A percentile compares a stretch with the other conserved stretches of the same genome.
phyloP scores from a whole-genome alignment of 169 alveolate species.

The Eimeria acervulina region DNA sequence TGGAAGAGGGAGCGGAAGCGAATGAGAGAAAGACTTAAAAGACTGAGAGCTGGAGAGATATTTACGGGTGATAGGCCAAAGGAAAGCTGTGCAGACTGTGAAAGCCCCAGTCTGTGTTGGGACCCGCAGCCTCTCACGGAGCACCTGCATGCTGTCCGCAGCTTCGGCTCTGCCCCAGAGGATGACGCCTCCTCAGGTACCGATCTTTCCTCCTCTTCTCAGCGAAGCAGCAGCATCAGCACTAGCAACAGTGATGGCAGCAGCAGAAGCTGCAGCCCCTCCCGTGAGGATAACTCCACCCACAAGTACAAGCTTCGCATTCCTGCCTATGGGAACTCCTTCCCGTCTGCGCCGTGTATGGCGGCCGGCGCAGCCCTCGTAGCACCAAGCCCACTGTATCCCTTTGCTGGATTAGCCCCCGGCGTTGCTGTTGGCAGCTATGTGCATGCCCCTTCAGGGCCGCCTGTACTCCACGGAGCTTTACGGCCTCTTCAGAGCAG shows the following conservation, averaged over 20 bases:
- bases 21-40: constrained; percentile 25
- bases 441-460: neutral
- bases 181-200: constrained; percentile 53
- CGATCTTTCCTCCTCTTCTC: constrained; percentile 1
- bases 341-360: constrained; percentile 12
- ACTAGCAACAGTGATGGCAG: constrained; percentile 1
- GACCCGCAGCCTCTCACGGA: constrained; percentile 55
- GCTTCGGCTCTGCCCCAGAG: constrained; percentile 20
- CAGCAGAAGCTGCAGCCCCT: neutral
- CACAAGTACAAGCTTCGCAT: neutral
- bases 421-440: neutral
- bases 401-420: neutral
- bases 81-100: constrained; percentile 39
- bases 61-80: constrained; percentile 59
- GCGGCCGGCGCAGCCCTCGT: neutral
- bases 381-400: neutral
- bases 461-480: neutral
- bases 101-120: constrained; percentile 41
- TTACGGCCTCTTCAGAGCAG: neutral
- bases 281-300: neutral
- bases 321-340: neutral
- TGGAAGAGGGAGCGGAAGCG: constrained; percentile 48
- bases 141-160: constrained; percentile 65
- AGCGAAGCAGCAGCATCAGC: constrained; percentile 42
- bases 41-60: constrained; percentile 33